phyloP scores from a whole-genome alignment of 768 basidiomycete species.

The Pleurotus cornucopiae region DNA sequence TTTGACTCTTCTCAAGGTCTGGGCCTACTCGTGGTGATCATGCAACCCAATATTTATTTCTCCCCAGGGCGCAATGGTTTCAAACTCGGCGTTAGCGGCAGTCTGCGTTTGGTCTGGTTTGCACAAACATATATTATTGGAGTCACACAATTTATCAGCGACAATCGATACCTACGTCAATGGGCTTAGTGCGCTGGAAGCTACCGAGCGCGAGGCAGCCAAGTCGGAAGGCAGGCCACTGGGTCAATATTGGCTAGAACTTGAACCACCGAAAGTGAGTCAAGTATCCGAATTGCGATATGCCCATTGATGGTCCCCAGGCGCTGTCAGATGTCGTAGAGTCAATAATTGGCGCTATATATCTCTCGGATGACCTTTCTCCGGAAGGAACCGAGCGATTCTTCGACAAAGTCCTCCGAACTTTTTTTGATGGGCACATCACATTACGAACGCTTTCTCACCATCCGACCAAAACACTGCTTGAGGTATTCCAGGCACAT shows the following conservation, averaged over 20 bases:
- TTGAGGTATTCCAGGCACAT: constrained; percentile 68
- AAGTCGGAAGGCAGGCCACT: constrained; percentile 44
- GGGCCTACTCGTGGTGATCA: constrained; percentile 2
- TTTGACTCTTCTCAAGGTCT: constrained; percentile 76
- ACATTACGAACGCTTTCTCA: constrained; percentile 67
- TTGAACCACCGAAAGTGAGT: constrained; percentile 73
- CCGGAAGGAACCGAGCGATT: constrained; percentile 56
- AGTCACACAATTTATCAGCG: constrained; percentile 45
- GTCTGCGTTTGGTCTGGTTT: constrained; percentile 69
- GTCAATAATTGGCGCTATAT: constrained; percentile 74
- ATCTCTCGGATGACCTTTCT: constrained; percentile 70
- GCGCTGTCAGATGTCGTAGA: constrained; percentile 78
- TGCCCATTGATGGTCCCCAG: constrained; percentile 30
- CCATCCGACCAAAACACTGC: constrained; percentile 74
- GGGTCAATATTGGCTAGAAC: constrained; percentile 75
- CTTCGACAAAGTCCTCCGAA: constrained; percentile 65
- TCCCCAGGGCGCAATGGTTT: constrained; percentile 78
- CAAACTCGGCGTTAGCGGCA: constrained; percentile 73
- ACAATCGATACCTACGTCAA: constrained; percentile 51
- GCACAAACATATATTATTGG: constrained; percentile 55
- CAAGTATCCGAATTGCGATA: neutral
- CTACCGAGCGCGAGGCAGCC: constrained; percentile 44
- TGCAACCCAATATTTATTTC: neutral
- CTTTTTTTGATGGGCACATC: constrained; percentile 77
- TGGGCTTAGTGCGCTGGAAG: constrained; percentile 40